Conservation (phyloP, 2,329 filamentous ascomycete genomes). For the Paecilomyces fulvus region DNA sequence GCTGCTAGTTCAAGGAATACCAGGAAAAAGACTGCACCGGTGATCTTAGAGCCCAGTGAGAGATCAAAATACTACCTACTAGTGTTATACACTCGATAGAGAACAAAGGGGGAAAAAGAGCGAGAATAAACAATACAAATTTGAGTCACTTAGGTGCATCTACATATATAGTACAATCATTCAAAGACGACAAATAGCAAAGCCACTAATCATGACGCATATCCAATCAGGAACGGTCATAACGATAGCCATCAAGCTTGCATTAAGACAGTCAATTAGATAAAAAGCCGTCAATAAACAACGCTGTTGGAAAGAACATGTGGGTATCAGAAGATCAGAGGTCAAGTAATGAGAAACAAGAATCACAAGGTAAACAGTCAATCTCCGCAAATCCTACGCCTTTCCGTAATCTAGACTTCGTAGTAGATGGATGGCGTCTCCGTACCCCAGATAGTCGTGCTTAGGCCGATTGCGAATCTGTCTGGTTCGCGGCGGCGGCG, state of each 20-base stretch:
- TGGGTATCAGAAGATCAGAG: slow-evolving; percentile 3
- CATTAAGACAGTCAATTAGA: background rate
- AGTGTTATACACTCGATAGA: background rate
- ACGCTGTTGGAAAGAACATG: background rate
- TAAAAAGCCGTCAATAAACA: background rate
- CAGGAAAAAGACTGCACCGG: background rate
- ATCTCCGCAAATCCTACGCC: background rate
- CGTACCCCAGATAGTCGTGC: background rate
- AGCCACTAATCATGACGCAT: background rate
- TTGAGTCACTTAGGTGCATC: background rate
- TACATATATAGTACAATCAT: background rate
- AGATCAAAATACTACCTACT: background rate
- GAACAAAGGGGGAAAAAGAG: background rate
- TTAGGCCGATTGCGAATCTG: slow-evolving; percentile 9
- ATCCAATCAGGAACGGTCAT: background rate
- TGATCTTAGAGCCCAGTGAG: background rate
- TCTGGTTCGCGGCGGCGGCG: slow-evolving; percentile 13
- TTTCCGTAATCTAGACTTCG: background rate
- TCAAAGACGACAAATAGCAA: background rate
- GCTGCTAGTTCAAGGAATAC: background rate
- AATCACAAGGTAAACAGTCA: slow-evolving; percentile 6
- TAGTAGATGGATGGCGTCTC: background rate
- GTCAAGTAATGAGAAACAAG: slow-evolving; percentile 10
- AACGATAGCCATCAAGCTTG: background rate
- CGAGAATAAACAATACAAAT: background rate